Base-by-base conservation (phyloP, 192 early-diverging fungal species). In the Podila verticillata region DNA sequence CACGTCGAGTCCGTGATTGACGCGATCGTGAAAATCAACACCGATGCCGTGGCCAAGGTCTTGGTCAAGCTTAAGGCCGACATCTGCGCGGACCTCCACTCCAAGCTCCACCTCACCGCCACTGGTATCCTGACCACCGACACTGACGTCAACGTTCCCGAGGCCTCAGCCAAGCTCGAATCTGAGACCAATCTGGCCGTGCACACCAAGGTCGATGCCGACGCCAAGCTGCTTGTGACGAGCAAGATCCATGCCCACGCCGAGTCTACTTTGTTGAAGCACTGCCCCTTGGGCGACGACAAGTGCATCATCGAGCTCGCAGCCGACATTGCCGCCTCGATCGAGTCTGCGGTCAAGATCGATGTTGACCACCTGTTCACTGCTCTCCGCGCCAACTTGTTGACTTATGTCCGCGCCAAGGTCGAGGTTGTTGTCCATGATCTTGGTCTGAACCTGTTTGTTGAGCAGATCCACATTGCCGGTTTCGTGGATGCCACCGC, bases 381-480 rank as follows among this genome's bases (percentile, higher is more conserved):
- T 13, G 61, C 73, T 7, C 61, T 75, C 49, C 67, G 67, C 48
- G 24, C 58, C 5, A 59, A 68, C 39, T 36, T 75, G n/a, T 68
- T 75, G 73, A 35, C 66, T 20, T 61, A 75, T 32, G 66, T 75
- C 20, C 65, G 66, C 8, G 49, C 66, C 26, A 61, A 64, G n/a
- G 22, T 75, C 39, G 54, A 47, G 7, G 44, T 64, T 5, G 19
- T 57, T 1, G 24, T 75, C 26, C 26, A 39, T 19, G 66, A 75
- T 8, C n/a, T 75, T 54, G 66, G 73, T 0, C 34, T 75, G 20
- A 75, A 75, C 44, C 24, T 75, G 51, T n/a, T 75, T 20, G 28
- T 74, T 10, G 64, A 74, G 34, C 31, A 74, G 65, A 34, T 74
- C 15, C 58, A 66, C 51, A 47, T 74, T 24, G 47, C 66, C 44